phyloP scores from a whole-genome alignment of 129 eudicot genomes.

The Flaveria trinervia region DNA sequence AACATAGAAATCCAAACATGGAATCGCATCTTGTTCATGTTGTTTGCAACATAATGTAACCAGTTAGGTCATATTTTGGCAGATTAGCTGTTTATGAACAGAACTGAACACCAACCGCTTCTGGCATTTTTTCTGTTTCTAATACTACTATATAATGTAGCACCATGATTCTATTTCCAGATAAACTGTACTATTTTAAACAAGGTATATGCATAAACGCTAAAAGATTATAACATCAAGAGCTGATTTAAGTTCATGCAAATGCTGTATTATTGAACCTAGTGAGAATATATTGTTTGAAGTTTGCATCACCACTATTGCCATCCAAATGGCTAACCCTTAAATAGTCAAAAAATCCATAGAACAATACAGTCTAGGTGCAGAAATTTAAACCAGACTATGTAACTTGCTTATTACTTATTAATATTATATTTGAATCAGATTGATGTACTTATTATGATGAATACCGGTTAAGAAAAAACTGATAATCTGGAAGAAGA shows the following conservation, averaged over 20 bases:
- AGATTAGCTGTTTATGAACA: constrained; percentile 23
- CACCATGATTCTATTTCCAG: constrained; percentile 4
- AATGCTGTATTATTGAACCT: neutral
- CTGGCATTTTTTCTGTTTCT: neutral
- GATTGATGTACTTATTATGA: neutral
- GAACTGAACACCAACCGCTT: neutral
- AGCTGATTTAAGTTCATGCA: neutral
- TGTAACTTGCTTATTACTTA: neutral
- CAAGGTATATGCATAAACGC: neutral
- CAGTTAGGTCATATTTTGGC: constrained; percentile 20
- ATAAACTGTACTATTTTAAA: neutral
- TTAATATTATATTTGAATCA: neutral
- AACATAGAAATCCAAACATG: constrained; percentile 23
- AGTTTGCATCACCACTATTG: neutral
- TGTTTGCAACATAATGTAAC: constrained; percentile 28
- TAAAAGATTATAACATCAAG: neutral
- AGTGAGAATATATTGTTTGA: neutral
- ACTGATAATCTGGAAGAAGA: constrained; percentile 58
- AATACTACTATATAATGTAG: constrained; percentile 13
- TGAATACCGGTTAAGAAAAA: constrained; percentile 32
- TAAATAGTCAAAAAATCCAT: constrained; percentile 4
- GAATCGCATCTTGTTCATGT: constrained; percentile 13
- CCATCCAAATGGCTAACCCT: neutral
- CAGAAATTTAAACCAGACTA: constrained; percentile 10
- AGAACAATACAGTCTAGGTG: neutral